Percentiles rank a stretch among this genome's conserved stretches.
phyloP scores from a whole-genome alignment of 768 basidiomycete genomes.

The Calocera viscosa region DNA sequence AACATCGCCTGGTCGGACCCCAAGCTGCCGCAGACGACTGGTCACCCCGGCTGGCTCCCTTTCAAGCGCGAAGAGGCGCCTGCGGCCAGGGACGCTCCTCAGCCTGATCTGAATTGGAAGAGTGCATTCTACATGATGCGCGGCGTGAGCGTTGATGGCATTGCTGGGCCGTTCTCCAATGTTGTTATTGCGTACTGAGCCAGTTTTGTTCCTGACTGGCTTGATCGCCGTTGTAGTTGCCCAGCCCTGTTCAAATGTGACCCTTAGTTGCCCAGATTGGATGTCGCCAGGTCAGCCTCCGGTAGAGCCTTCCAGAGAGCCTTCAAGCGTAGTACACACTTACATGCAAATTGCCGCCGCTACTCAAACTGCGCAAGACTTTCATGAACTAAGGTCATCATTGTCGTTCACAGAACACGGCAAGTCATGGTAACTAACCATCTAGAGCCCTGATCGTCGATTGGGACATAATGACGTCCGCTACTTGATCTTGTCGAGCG shows the following conservation, averaged over 20 bases:
- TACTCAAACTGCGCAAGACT: neutral
- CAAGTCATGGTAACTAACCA: neutral
- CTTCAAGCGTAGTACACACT: no score
- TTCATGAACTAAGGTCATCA: neutral
- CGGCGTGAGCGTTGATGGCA: slow-evolving; percentile 6
- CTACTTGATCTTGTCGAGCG: slow-evolving; percentile 94
- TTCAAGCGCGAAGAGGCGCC: neutral
- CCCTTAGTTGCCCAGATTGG: neutral
- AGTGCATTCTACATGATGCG: slow-evolving; percentile 4
- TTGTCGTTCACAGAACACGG: neutral
- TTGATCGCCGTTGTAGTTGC: neutral
- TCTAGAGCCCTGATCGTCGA: neutral
- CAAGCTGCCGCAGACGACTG: neutral
- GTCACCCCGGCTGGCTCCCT: neutral
- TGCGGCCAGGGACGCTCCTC: neutral
- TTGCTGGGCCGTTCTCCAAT: neutral
- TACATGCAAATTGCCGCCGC: no score
- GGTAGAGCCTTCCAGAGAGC: no score
- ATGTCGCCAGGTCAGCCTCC: neutral
- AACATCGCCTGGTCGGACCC: neutral
- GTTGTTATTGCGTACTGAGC: neutral
- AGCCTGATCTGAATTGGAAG: slow-evolving; percentile 6
- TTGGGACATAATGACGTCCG: slow-evolving; percentile 25
- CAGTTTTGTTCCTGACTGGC: neutral
- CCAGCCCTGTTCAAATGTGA: neutral